Evolutionary conservation across 176 grass and related monocot species (phyloP), one percentile per base, ranked within the genome.

Genomic region (Cocos nucifera): DNA sequence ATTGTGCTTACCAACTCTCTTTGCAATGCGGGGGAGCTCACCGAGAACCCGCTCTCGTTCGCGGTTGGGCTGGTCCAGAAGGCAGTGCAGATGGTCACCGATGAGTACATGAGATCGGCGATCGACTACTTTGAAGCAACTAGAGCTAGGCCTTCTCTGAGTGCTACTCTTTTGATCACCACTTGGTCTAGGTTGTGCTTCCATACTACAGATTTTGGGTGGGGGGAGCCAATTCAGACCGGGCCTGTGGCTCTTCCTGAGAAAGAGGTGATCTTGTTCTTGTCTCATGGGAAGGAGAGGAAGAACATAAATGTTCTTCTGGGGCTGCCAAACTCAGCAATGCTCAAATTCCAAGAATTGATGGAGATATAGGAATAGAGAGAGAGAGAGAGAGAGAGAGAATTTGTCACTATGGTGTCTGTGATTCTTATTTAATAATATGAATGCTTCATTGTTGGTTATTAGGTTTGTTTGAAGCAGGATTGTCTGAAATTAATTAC

Each of bases 121-220:
- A 81, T 98, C 17, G 87, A 98, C 73, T 98, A 83, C 76, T 98
- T 92, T 58, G 93, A 98, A 88, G 68, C 69, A 5, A 92, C 93
- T 72, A 66, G 84, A 7, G 75, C 79, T 5, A 30, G 93, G 28
- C 93, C 93, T 4, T 92, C 84, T n/a, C 76, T 98, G 54, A 73
- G 83, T 1, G 80, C 87, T 16, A 97, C 93, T 54, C 84, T 98
- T 21, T 67, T 98, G 59, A 85, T 98, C 65, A 98, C 87, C 2
- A 89, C 93, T 3, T 98, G 93, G 93, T 98, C 93, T 0, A 57
- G 87, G 30, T 73, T 98, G 32, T 77, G 76, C 4, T 98, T 98
- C 75, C 66, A 92, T 23, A 85, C 64, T 20, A 79, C 93, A 5
- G 93, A 98, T 72, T 98, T 98, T 54, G 93, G 93, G 1, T 92